Base-by-base conservation (phyloP, 73 alveolate species). In the Paraurostyla sp. region DNA sequence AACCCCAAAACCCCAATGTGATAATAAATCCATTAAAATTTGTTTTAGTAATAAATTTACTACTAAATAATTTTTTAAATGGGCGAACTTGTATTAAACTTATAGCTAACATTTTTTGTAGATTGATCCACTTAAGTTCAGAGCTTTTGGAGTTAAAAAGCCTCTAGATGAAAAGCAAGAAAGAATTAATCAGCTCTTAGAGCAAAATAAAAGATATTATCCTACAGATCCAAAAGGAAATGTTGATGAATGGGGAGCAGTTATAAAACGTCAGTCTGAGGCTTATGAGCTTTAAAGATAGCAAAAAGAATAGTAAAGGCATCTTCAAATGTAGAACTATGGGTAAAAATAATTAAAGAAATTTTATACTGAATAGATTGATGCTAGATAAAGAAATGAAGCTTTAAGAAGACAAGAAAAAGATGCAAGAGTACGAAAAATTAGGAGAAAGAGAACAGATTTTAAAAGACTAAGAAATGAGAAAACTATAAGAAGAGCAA, bases 211-310 rank as follows among this genome's bases (percentile, higher is more conserved):
- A 71, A 69, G 95, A 7, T 90, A 90, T 82, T 90, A 90, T 76
- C 95, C 95, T 0, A 50, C 52, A 2, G 86, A 50, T 38, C 29
- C 29, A 25, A 73, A 57, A 18, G 96, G 96, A 20, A 52, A 75
- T 18, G 56, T 85, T 18, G 93, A 91, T 50, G 96, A 91, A 48
- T 91, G 96, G 96, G 96, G 92, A n/a, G 96, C 96, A 22, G 93
- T 91, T 32, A 76, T 91, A 76, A 84, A 85, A 51, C 56, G 89
- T 25, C 88, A 91, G 62, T 45, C 86, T 18, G 89, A 91, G 51
- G 80, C 81, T 76, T 82, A 58, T 35, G 85, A 71, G 56, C 58
- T 13, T 38, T 65, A 65, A 65, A 65, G 82, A 65, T 38, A 65
- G 46, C 33, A 2, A 0, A 35, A 43, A 35, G 82, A 65, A 45